These are phyloP conservation scores for Groenewaldozyma sp. DNA, from an alignment of 1,139 yeast species.

Conservation along the genomic window DNA sequence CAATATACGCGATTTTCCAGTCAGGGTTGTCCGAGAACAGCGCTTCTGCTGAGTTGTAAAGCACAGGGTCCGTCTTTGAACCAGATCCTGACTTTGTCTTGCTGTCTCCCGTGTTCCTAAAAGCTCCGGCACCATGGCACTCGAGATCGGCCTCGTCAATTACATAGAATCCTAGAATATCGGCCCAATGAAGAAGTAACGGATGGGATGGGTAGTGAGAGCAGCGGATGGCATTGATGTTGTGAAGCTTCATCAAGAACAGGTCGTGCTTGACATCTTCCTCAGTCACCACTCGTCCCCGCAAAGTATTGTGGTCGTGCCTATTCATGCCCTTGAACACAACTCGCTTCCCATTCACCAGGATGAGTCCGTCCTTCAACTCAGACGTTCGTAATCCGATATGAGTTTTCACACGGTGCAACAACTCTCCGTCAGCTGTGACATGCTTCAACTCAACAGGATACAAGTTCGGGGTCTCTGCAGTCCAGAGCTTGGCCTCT, in stretches of 20 bases:
- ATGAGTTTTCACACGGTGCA: conserved; percentile 18
- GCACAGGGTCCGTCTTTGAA: conserved; percentile 10
- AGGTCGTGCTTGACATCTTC: conserved; percentile 28
- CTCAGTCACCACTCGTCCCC: conserved; percentile 30
- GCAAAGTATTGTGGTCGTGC: conserved; percentile 30
- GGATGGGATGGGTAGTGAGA: conserved; percentile 31
- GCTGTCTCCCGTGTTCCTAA: conserved; percentile 2
- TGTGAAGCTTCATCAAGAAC: conserved; percentile 29
- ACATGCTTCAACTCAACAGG: conserved; percentile 15
- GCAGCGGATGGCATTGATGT: conserved; percentile 31
- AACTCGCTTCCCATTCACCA: conserved; percentile 27
- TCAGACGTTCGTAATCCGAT: conserved; percentile 28
- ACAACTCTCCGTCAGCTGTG: conserved; percentile 6
- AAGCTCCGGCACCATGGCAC: conserved; percentile 28
- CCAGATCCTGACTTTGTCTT: conserved; percentile 1
- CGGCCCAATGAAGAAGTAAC: conserved; percentile 16
- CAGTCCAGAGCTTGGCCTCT: conserved; percentile 28
- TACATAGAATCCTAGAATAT: conserved; percentile 30
- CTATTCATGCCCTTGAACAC: conserved; percentile 30
- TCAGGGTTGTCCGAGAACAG: conserved; percentile 27
- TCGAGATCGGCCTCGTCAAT: conserved; percentile 33
- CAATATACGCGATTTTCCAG: conserved; percentile 30
- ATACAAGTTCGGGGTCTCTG: conserved; percentile 30
- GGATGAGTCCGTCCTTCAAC: conserved; percentile 23
- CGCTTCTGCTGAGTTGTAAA: conserved; percentile 7